phyloP scores from a whole-genome alignment of 805 yeast genomes.

The Hanseniaspora mollemarum region DNA sequence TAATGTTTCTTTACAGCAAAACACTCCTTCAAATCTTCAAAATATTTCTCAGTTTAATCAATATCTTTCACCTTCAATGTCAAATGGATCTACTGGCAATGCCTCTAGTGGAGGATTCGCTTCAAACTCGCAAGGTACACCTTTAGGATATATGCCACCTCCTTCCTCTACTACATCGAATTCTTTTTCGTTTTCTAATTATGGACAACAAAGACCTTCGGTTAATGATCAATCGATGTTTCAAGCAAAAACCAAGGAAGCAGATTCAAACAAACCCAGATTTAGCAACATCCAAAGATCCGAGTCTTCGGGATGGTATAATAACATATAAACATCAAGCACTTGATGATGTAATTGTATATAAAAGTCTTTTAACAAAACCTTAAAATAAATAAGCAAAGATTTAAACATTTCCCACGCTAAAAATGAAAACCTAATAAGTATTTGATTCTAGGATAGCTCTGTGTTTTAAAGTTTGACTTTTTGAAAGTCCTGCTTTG shows the following conservation, averaged over 20 bases:
- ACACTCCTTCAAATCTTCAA: slow-evolving; percentile 4
- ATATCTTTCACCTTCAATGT: background rate
- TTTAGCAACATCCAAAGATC: background rate
- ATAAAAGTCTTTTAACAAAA: background rate
- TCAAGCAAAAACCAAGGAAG: background rate
- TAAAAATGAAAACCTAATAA: background rate
- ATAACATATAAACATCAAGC: background rate
- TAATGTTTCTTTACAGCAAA: background rate
- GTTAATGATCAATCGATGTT: background rate
- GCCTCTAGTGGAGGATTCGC: background rate
- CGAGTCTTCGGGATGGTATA: slow-evolving; percentile 9
- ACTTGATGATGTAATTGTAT: background rate
- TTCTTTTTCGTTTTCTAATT: background rate
- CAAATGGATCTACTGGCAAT: background rate
- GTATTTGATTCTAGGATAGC: background rate
- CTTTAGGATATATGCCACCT: background rate
- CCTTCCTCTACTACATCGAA: background rate
- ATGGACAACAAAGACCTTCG: background rate
- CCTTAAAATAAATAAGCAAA: background rate
- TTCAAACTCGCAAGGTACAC: background rate
- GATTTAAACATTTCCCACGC: too few relatives aligned
- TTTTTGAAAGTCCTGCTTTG: slow-evolving; percentile 32
- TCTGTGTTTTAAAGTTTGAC: slow-evolving; percentile 5
- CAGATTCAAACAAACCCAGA: background rate
- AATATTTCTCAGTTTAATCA: slow-evolving; percentile 11